Conservation (phyloP, 352 stramenopile genomes). For the Pythium folliculosum region DNA sequence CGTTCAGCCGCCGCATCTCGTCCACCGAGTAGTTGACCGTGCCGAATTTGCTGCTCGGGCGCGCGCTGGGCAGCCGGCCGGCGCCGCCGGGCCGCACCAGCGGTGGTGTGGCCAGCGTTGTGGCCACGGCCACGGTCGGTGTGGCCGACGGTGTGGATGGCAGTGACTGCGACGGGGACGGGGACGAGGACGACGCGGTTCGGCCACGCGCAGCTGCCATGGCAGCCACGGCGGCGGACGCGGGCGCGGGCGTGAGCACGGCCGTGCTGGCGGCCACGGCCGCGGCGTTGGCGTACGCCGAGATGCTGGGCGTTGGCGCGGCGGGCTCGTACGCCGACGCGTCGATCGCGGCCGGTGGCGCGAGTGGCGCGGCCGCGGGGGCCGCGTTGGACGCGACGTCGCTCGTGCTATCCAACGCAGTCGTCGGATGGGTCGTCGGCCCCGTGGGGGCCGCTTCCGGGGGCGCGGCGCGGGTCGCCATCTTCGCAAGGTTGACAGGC, state of each 20-base stretch:
- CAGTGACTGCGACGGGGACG: background rate
- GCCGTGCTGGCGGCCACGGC: constrained; percentile 15
- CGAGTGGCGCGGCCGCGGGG: background rate
- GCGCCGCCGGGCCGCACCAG: background rate
- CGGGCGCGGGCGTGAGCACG: constrained; percentile 6
- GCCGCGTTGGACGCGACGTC: background rate
- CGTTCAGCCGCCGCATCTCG: constrained; percentile 68
- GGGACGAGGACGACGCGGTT: background rate
- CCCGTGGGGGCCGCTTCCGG: constrained; percentile 13
- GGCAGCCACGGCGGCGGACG: background rate
- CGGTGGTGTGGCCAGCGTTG: background rate
- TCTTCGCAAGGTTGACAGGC: background rate
- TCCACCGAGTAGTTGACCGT: constrained; percentile 71
- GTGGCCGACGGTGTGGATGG: background rate
- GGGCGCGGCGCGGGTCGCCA: constrained; percentile 17
- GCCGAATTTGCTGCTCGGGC: constrained; percentile 60
- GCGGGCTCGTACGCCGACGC: constrained; percentile 11
- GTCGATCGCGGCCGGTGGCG: constrained; percentile 18
- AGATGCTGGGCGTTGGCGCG: background rate
- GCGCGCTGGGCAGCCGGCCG: constrained; percentile 19
- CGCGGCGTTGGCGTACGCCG: constrained; percentile 23
- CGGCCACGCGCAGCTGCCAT: no score
- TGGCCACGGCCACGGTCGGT: background rate
- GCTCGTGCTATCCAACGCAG: background rate
- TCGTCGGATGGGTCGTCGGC: background rate